Evolutionary conservation across 441 rosid species (phyloP).

Genomic region (Populus hybrid): DNA sequence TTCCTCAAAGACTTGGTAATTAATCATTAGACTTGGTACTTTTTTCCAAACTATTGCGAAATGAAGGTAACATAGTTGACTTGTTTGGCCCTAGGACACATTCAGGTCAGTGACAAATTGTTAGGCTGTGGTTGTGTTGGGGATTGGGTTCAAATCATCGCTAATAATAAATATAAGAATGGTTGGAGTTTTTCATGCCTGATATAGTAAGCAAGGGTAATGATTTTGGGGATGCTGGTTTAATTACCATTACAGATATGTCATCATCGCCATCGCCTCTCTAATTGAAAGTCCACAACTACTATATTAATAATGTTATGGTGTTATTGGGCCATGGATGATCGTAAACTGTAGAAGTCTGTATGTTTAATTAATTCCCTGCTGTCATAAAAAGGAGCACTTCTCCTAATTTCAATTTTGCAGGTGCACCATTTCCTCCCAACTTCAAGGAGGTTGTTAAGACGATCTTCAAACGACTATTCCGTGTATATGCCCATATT

Average conservation of each 20-base stretch:
- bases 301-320: no score
- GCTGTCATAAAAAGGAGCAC: not conserved
- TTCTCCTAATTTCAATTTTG: slow-evolving; percentile 13
- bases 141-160: not conserved
- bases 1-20: slow-evolving; percentile 96
- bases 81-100: not conserved
- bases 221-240: not conserved
- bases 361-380: not conserved
- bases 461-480: slow-evolving; percentile 86
- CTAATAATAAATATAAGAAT: not conserved
- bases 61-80: slow-evolving; percentile 2
- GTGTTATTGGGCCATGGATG: not conserved
- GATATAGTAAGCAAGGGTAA: not conserved
- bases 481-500: slow-evolving; percentile 96
- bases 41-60: slow-evolving; percentile 2
- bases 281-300: no score
- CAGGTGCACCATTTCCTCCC: slow-evolving; percentile 93
- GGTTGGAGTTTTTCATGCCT: not conserved
- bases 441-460: slow-evolving; percentile 96
- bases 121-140: not conserved
- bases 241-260: not conserved
- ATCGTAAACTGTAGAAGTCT: not conserved
- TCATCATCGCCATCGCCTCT: not conserved
- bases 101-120: not conserved
- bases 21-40: slow-evolving; percentile 7